Percentiles rank a stretch among this genome's conserved stretches.
These are phyloP conservation scores for Xylaria digitata DNA, from an alignment of 2,329 filamentous ascomycete species.

Conservation along the genomic window DNA sequence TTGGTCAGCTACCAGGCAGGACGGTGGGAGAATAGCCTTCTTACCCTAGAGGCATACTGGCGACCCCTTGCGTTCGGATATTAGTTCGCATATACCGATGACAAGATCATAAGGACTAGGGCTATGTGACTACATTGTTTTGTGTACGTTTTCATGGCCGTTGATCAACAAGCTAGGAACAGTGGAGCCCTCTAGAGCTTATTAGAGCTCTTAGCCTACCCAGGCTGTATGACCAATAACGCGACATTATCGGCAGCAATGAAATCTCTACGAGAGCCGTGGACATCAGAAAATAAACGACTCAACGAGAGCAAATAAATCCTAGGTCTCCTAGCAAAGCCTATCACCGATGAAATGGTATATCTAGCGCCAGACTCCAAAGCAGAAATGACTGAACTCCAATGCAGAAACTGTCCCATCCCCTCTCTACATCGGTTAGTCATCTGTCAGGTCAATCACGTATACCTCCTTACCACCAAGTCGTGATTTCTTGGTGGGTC, in stretches of 20 bases:
- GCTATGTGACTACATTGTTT: not conserved
- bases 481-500: conserved; percentile 36
- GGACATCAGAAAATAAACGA: not conserved
- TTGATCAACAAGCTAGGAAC: not conserved
- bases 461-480: conserved; percentile 33
- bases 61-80: not conserved
- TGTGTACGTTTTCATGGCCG: not conserved
- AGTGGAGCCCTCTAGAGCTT: not conserved
- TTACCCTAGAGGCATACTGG: not conserved
- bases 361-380: conserved; percentile 21
- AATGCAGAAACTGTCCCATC: not conserved
- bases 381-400: not conserved
- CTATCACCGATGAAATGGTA: conserved; percentile 13
- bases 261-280: too few species aligned
- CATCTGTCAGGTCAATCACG: conserved; percentile 45
- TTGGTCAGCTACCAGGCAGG: too few species aligned
- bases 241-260: not conserved
- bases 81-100: not conserved
- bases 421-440: conserved; percentile 20
- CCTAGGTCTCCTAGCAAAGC: not conserved
- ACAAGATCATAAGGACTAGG: not conserved
- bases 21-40: too few species aligned
- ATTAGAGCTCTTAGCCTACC: not conserved
- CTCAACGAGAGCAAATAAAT: not conserved
- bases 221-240: not conserved